Evolutionary conservation across 1,284 basidiomycete species (phyloP), one percentile per base, ranked within the genome.

Genomic region (Mrakiaceae sp.): DNA sequence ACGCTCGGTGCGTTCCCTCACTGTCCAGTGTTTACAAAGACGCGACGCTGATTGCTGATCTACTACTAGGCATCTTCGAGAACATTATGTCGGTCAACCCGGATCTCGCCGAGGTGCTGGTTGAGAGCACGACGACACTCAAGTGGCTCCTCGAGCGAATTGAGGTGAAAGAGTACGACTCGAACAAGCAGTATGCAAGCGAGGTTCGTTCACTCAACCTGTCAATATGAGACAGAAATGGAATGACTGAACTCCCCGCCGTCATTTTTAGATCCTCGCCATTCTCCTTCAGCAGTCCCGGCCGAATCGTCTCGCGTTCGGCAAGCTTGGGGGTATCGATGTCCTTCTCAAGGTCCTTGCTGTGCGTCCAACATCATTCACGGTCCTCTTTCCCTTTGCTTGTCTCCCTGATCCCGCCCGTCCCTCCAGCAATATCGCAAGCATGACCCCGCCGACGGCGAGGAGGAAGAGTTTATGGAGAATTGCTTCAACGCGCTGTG

Each of bases 391-490:
- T 16, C 51, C 11, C 14, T 5, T 16, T 27, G 11, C 1, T 14
- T n/a, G 5, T 16, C 3, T n/a, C 11, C 8, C 8, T 11, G 14
- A 40, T 63, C 10, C 16, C 44, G 60, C n/a, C 2, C 47, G 46
- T 12, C 8, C 11, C n/a, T 59, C 9, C 64, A 95, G 90, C 85
- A 87, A 83, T 98, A 87, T 73, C 85, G 93, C 59, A 83, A 84
- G 70, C 80, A 83, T 57, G 88, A 96, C 72, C 93, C 93, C 0
- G 77, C 78, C 0, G 87, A 91, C 69, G 82, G 86, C 5, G 96
- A 98, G 67, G 95, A 98, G 76, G 81, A 84, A 9, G 96, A 98
- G 74, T 98, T 92, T 75, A 92, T 98, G 88, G 95, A 98, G 74
- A 98, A 99, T 74, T 70, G 90, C 2, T 97, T 98, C 71, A 90